These are phyloP conservation scores for Paecilomyces sp. DNA, from an alignment of 2,329 filamentous ascomycete species.

Conservation along the genomic window DNA sequence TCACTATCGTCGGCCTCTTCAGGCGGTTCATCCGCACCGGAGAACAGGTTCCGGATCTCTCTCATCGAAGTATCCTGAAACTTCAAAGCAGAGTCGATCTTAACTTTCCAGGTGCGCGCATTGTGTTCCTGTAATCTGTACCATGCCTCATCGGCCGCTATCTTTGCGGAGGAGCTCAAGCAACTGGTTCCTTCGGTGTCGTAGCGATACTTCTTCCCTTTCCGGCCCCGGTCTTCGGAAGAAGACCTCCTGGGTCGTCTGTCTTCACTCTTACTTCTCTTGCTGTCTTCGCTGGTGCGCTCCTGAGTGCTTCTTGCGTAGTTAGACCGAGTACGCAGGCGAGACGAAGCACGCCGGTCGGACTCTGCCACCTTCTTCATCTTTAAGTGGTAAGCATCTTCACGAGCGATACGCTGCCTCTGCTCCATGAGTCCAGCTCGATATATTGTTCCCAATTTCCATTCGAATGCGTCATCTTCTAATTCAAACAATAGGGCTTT, in stretches of 20 bases:
- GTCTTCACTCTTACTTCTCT: constrained; percentile 53
- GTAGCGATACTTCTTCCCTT: constrained; percentile 50
- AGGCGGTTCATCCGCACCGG: constrained; percentile 71
- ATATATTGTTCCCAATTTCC: constrained; percentile 93
- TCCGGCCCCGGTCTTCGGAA: constrained; percentile 24
- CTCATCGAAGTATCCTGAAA: constrained; percentile 67
- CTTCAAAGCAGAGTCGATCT: constrained; percentile 70
- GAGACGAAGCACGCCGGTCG: constrained; percentile 43
- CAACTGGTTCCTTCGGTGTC: constrained; percentile 70
- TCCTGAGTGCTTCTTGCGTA: constrained; percentile 37
- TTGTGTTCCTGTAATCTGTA: constrained; percentile 72
- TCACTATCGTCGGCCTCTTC: constrained; percentile 79
- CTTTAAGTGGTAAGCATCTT: constrained; percentile 85
- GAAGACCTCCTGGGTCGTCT: constrained; percentile 27
- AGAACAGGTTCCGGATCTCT: constrained; percentile 72
- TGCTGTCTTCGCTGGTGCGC: constrained; percentile 29
- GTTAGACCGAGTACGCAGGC: constrained; percentile 47
- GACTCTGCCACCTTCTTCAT: constrained; percentile 75
- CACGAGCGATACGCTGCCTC: constrained; percentile 77
- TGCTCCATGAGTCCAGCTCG: constrained; percentile 83
- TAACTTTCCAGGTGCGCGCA: constrained; percentile 82
- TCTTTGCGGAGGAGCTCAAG: constrained; percentile 63
- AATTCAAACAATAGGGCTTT: constrained; percentile 83
- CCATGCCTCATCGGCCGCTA: constrained; percentile 70
- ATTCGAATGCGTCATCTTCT: constrained; percentile 94